Evolutionary conservation across 176 grass and related monocot species (phyloP).

Genomic region (Calamus simplicifolius): DNA sequence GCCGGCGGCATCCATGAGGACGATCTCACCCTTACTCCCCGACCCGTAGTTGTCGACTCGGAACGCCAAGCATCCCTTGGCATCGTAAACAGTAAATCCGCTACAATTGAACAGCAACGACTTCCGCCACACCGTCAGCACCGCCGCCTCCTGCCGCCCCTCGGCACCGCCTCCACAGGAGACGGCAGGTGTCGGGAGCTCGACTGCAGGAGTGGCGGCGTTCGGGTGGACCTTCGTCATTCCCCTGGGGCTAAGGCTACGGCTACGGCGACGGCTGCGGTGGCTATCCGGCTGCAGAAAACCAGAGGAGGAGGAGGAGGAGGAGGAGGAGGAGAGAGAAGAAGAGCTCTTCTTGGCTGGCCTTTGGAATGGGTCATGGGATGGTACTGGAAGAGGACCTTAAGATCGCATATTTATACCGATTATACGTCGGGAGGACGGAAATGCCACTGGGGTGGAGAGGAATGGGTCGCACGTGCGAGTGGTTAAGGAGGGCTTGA

Average conservation of each 20-base stretch:
- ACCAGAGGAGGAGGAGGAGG: too few species aligned
- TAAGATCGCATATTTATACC: not conserved
- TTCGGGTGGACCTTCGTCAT: constrained; percentile 78
- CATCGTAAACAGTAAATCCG: constrained; percentile 86
- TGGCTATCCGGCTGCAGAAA: too few species aligned
- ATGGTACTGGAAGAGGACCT: not conserved
- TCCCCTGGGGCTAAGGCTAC: not conserved
- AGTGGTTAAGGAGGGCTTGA: too few species aligned
- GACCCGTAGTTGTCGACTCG: constrained; percentile 81
- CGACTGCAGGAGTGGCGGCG: not conserved
- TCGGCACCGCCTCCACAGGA: not conserved
- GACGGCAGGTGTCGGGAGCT: not conserved
- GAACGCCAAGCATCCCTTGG: constrained; percentile 61
- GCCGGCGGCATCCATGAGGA: constrained; percentile 79
- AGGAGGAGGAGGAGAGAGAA: not conserved
- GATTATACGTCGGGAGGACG: constrained; percentile 1
- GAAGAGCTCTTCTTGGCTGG: not conserved
- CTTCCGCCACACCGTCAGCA: constrained; percentile 94
- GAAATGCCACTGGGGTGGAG: constrained; percentile 11
- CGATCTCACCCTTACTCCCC: constrained; percentile 50
- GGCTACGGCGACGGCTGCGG: too few species aligned
- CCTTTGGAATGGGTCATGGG: not conserved
- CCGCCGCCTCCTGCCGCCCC: constrained; percentile 19
- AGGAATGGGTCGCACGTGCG: too few species aligned
- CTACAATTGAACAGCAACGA: constrained; percentile 88